Evolutionary conservation across 768 basidiomycete species (phyloP), one percentile per base, ranked within the genome.

Genomic region (Amanita brunnescens): DNA sequence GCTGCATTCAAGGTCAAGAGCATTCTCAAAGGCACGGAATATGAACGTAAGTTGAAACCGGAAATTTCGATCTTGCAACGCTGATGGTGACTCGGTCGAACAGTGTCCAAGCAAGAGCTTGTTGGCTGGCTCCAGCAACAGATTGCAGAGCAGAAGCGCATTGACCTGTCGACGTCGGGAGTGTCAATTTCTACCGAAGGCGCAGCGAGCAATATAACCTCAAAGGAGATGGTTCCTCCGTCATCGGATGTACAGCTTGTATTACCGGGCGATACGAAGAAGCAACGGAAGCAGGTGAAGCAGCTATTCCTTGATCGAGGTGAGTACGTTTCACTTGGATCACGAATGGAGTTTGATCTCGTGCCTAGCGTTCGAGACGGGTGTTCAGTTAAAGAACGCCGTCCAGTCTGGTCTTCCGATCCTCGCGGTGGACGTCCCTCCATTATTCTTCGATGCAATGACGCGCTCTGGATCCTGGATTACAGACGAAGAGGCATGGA

Each of bases 1-100:
- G 64, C 79, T 7, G 81, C 82, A 0, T 91, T 87, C 76, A 89
- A 84, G 59, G 80, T 91, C 42, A 90, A 89, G 70, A 90, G 85
- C 57, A 81, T 91, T 20, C 71, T 91, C 45, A 85, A 80, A 62
- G 83, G 85, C 20, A 83, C 82, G 0, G 89, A 91, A 62, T 75
- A 79, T 45, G 88, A 89, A 62, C 67, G 88, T 87, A 55, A 53
- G 79, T 60, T 9, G 2, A 29, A 12, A 23, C 16, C 7, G 6
- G n/a, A 42, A 24, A 14, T 45, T 2, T 14, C 7, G 37, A n/a
- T 24, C 16, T 6, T 6, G 29, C 7, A 16, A n/a, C 49, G 42
- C 1, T 10, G 14, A 38, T 16, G 32, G 6, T 16, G 24, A 53
- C 10, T 57, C 58, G 37, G 61, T 29, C 18, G 29, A 3, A 20